Evolutionary conservation across 2,329 filamentous ascomycete genomes (phyloP), one percentile per base, ranked within the genome.

Genomic region (Amauroascus niger): DNA sequence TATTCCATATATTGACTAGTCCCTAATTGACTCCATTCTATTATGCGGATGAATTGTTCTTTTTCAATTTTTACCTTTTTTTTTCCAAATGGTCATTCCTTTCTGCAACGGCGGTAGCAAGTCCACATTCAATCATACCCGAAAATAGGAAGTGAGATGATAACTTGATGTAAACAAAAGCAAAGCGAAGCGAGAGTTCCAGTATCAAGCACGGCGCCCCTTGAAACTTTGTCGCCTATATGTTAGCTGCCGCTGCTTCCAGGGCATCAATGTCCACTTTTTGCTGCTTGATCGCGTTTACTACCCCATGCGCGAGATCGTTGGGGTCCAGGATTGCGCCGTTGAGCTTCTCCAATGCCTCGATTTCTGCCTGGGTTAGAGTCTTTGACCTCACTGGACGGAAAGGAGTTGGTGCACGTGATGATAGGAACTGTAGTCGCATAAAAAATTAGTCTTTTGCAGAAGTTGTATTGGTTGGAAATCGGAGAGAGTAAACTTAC

Each of bases 361-460:
- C 63, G 16, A 74, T 59, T 54, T 75, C 72, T 16, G 71, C 71
- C 39, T 70, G 63, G 20, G 71, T 71, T 51, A 74, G 65, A 30
- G 74, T 75, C 57, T 79, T 76, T 45, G 78, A 75, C 54, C 79
- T 74, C 58, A 75, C 76, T 7, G 77, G 78, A 56, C 78, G 77
- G 71, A 82, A 79, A 7, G 82, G 74, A 46, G 83, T 76, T 18
- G 86, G 86, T 39, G 84, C 82, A 57, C 83, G 76, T 60, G 82
- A 87, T 24, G 80, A 76, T 33, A 88, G 77, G 69, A 91, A 91
- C 86, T 90, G 63, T 53, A 59, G 30, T 39, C 3, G 13, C n/a
- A 26, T 30, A 44, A 44, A 35, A n/a, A 6, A 35, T 44, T 35
- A 52, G 48, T 44, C 35, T 30, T 20, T 37, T 18, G 24, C n/a